These are phyloP conservation scores for Apiospora marii DNA, from an alignment of 2,329 filamentous ascomycete species.

Conservation along the genomic window DNA sequence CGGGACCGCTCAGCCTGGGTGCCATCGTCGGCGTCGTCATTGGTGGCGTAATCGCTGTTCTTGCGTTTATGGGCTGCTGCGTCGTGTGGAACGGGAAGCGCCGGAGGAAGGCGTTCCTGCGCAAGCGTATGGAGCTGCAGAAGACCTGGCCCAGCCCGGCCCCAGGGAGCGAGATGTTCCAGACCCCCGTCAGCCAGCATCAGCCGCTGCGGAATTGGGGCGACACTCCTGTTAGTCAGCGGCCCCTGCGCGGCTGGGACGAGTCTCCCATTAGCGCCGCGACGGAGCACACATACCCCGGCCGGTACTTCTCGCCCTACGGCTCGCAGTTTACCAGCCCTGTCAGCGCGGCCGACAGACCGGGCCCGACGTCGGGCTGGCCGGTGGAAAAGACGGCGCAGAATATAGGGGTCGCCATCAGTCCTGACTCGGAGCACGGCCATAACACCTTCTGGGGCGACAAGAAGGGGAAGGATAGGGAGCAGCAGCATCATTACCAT, in stretches of 20 bases:
- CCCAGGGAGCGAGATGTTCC: constrained; percentile 50
- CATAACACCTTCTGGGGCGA: constrained; percentile 35
- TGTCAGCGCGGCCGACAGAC: constrained; percentile 52
- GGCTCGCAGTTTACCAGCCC: constrained; percentile 67
- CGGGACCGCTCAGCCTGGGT: constrained; percentile 58
- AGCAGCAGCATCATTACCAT: neutral
- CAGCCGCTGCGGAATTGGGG: constrained; percentile 61
- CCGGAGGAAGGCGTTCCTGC: constrained; percentile 60
- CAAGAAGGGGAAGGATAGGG: constrained; percentile 51
- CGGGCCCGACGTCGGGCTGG: constrained; percentile 47
- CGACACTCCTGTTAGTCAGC: constrained; percentile 60
- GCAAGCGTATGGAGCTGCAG: constrained; percentile 52
- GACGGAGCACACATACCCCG: constrained; percentile 48
- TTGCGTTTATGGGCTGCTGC: constrained; percentile 57
- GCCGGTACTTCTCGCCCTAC: constrained; percentile 66
- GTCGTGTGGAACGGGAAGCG: constrained; percentile 66
- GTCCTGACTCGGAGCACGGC: constrained; percentile 40
- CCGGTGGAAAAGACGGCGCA: constrained; percentile 44
- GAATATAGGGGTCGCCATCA: constrained; percentile 53
- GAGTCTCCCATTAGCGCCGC: constrained; percentile 58
- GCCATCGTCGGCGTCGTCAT: constrained; percentile 66
- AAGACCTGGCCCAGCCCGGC: constrained; percentile 52
- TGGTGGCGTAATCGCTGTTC: constrained; percentile 56
- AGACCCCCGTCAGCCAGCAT: constrained; percentile 64
- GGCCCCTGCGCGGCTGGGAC: constrained; percentile 60